Base-by-base conservation (phyloP, 192 early-diverging fungal genomes). In the Coemansia umbellata region DNA sequence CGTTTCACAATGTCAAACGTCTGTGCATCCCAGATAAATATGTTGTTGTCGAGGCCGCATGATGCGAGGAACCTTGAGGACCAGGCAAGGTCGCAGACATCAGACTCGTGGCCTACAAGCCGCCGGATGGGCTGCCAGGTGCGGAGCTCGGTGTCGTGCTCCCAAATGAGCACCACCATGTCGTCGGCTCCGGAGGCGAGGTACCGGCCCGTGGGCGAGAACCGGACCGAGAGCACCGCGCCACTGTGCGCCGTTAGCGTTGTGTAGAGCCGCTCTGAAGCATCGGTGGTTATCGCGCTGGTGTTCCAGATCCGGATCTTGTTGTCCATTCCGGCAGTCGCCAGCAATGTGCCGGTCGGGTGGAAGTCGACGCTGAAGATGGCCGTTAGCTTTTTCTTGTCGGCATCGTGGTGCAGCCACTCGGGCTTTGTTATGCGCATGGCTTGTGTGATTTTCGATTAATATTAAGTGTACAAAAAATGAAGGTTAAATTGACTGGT, bases 71-170 rank as follows among this genome's bases (percentile, higher is more conserved):
- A 94, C 24, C 78, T 68, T 15, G 84, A 83, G 21, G 96, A 91
- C 96, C 96, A 99, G 1, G 91, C 86, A 24, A 99, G 44, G 57
- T 95, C 92, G 22, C 82, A 85, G 6, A 98, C 92, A 74, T 99
- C 94, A 24, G 91, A 95, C 49, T 86, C 87, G 63, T 93, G 90
- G 8, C 90, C 91, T 13, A 83, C 79, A 10, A 94, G 81, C 19
- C 88, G 76, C 48, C 87, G 85, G 31, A 87, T 60, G 15, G 82
- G 80, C 40, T 86, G 76, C 85, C 88, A 94, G 15, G 73, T 81
- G 50, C 23, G 6, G 27, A 11, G 31, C 39, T 75, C 81, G 77
- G 57, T 78, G 57, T 94, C 92, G 42, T 81, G 60, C 57, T 87
- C 83, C 92, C 92, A 98, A 11, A 98, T 85, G 43, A 95, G 81